phyloP scores from a whole-genome alignment of 2,329 filamentous ascomycete species.

The Claviceps sorghi region DNA sequence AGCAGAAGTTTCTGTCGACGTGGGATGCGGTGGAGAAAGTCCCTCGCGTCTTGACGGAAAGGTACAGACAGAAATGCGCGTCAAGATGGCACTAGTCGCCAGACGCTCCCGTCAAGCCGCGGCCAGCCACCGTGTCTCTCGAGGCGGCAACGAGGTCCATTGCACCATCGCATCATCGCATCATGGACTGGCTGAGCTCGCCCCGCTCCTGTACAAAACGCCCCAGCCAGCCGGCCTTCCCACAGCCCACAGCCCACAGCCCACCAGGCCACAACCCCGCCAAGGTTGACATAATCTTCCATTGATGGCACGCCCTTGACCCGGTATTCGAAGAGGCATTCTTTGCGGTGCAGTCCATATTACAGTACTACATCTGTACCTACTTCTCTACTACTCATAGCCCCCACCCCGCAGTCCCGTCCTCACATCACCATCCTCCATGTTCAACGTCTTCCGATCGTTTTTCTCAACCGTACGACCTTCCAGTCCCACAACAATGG shows the following conservation, averaged over 20 bases:
- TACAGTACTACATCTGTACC: no score
- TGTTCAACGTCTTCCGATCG: constrained; percentile 52
- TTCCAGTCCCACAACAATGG: constrained; percentile 52
- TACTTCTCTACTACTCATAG: not conserved
- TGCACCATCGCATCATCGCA: not conserved
- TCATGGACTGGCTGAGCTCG: not conserved
- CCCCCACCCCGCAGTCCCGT: not conserved
- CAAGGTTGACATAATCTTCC: not conserved
- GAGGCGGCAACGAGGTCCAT: not conserved
- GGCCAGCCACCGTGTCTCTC: not conserved
- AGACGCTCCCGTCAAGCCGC: not conserved
- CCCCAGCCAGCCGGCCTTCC: no score
- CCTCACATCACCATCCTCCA: constrained; percentile 13
- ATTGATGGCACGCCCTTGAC: no score
- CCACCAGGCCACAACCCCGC: no score
- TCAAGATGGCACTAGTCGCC: not conserved
- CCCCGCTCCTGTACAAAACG: no score
- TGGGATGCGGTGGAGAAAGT: no score
- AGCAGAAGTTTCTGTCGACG: no score
- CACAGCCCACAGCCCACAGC: no score
- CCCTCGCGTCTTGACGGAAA: not conserved
- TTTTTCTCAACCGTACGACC: constrained; percentile 45
- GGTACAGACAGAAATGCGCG: not conserved
- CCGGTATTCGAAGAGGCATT: no score
- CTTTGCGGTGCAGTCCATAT: no score